Base-by-base conservation (phyloP, 1,139 yeast species). In the Arxiozyma telluris region DNA sequence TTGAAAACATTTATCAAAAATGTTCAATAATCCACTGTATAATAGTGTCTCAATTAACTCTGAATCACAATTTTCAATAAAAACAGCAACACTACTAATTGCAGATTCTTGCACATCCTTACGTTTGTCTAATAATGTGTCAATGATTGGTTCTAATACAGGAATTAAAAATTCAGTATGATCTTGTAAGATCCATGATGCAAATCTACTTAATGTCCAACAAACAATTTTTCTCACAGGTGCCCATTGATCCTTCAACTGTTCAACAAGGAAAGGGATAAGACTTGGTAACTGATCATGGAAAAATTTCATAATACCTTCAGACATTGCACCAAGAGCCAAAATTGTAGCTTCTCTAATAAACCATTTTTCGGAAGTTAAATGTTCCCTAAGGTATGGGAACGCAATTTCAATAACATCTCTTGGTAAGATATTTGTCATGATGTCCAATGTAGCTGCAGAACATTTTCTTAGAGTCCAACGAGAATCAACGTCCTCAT, bases 81-180 rank as follows among this genome's bases (percentile, higher is more conserved):
- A 85, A 52, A 84, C 83, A 0, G 96, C 84, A 52, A 93, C 78
- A 11, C 96, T 88, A 47, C 91, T 82, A 64, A 96, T 88, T 1
- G 96, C 97, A 51, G 96, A 86, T 65, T 90, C 95, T 72, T 93
- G 98, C 18, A 93, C 98, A 57, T 87, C 88, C 66, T 91, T 91
- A 72, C 89, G 89, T 54, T 76, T 77, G 69, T 93, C 98, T 61
- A 89, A 73, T 41, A 88, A 83, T 69, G 94, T 85, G 52, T 71
- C 73, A 64, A 93, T 77, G 50, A 91, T 78, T 1, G 95, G 81
- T 63, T 86, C 83, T 59, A 93, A 76, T 0, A 94, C 88, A 3
- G 95, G 94, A 55, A 79, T 75, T 66, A 87, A 84, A 63, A 85
- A 84, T 60, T 75, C 79, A 20, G 89, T 78, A 65, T 82, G 85